Evolutionary conservation across 2,329 filamentous ascomycete genomes (phyloP), one percentile per base, ranked within the genome.

Genomic region (Apiospora marii): DNA sequence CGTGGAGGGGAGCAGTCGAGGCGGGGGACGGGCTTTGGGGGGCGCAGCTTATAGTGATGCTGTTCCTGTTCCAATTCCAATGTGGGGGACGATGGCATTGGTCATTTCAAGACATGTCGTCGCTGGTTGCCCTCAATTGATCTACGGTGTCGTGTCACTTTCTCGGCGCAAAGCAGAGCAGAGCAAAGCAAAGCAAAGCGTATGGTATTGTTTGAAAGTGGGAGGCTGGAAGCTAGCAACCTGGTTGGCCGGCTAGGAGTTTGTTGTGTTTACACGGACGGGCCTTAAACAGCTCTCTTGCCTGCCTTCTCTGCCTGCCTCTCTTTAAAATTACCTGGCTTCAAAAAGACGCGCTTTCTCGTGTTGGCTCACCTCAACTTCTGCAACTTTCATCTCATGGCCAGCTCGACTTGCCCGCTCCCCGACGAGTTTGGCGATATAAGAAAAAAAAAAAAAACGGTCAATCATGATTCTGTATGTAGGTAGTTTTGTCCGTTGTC

Each of bases 1-100:
- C 70, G 74, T 77, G 71, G 37, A 41, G 41, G 58, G 71, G 37
- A 41, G 41, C 34, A 64, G 58, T 41, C 58, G 58, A n/a, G 58
- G 22, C 34, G 58, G 58, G 19, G 58, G 34, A n/a, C 5, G 16
- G 51, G 7, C 51, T 34, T 58, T 58, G 49, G 24, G 37, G 37
- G 37, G 37, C 37, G 49, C 24, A 27, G 49, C 51, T 58, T 34
- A 61, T 30, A 27, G 19, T 58, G 51, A 4, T 30, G 14, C 37
- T 41, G 10, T 41, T 41, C 37, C 37, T 10, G 10, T 37, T 37
- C 37, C 37, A 37, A 30, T 34, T 58, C 53, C 30, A 37, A 61
- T 37, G 34, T 13, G 58, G 58, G 58, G 58, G 37, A 41, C 10
- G 34, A 24, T 41, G 58, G 22, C 58, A 41, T 30, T 64, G 34